Conservation (phyloP, 23 red algal species). For the Chondrus crispus region DNA sequence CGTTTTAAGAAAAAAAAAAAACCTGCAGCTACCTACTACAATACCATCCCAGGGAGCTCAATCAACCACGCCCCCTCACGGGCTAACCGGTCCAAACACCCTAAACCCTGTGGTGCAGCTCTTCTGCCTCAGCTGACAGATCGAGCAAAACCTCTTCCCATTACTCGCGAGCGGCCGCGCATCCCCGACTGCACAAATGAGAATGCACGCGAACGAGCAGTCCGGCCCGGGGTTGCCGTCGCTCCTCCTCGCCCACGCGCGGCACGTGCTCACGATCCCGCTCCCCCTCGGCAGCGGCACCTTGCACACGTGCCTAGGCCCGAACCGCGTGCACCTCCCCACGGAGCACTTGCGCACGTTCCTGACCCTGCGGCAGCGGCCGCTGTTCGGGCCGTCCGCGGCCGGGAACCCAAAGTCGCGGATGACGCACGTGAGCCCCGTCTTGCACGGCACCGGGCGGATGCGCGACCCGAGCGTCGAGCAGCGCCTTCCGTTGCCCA, state of each 20-base stretch:
- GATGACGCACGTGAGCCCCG: constrained; percentile 12
- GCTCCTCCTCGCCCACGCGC: constrained; percentile 25
- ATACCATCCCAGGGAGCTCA: too few species aligned
- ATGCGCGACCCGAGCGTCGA: constrained; percentile 28
- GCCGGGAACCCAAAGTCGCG: constrained; percentile 31
- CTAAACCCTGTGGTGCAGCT: neutral
- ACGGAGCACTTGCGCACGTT: neutral
- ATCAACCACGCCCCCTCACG: too few species aligned
- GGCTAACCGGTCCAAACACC: neutral
- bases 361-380: neutral
- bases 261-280: constrained; percentile 3
- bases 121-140: neutral
- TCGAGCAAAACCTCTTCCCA: constrained; percentile 11
- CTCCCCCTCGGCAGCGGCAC: neutral
- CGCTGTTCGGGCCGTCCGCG: constrained; percentile 18
- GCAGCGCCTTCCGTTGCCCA: constrained; percentile 19
- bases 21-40: too few species aligned
- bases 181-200: neutral
- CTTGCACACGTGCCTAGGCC: neutral
- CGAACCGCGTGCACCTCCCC: neutral
- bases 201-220: constrained; percentile 9
- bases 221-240: constrained; percentile 26
- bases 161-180: neutral
- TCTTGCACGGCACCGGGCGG: constrained; percentile 24
- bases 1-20: too few species aligned